These are phyloP conservation scores for Echeveria elegans DNA, from an alignment of 164 flowering plant genomes.

Conservation along the genomic window DNA sequence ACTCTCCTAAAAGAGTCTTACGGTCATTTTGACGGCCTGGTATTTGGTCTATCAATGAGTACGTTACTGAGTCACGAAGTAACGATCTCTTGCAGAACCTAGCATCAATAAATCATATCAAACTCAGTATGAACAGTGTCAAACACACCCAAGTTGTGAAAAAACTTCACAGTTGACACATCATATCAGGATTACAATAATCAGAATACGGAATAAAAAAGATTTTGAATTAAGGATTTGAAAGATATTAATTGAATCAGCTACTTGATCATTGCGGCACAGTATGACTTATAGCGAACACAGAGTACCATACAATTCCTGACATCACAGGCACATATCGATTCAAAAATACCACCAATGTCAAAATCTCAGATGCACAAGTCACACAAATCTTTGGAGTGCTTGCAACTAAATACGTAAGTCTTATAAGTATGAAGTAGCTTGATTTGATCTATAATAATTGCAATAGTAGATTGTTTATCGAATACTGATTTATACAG, in stretches of 20 bases:
- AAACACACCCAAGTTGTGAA: not conserved
- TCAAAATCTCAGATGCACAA: not conserved
- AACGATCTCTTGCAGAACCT: constrained; percentile 88
- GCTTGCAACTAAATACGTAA: not conserved
- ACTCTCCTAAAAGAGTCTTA: constrained; percentile 87
- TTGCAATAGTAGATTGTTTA: too few species aligned
- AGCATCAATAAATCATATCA: not conserved
- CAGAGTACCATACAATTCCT: not conserved
- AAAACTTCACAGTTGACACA: not conserved
- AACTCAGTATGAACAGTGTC: not conserved
- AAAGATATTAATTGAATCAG: not conserved
- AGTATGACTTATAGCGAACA: not conserved
- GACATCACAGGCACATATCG: not conserved
- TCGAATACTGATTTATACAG: not conserved
- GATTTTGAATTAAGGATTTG: not conserved
- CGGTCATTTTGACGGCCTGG: constrained; percentile 98
- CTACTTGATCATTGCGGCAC: not conserved
- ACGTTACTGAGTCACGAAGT: constrained; percentile 60
- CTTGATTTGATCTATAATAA: not conserved
- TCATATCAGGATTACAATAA: not conserved
- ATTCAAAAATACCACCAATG: not conserved
- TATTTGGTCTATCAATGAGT: constrained; percentile 73
- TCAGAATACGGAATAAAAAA: not conserved
- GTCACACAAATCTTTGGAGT: not conserved
- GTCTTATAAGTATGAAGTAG: not conserved